These are phyloP conservation scores for Limonium bicolor DNA, from an alignment of 148 eudicot species.

Conservation along the genomic window DNA sequence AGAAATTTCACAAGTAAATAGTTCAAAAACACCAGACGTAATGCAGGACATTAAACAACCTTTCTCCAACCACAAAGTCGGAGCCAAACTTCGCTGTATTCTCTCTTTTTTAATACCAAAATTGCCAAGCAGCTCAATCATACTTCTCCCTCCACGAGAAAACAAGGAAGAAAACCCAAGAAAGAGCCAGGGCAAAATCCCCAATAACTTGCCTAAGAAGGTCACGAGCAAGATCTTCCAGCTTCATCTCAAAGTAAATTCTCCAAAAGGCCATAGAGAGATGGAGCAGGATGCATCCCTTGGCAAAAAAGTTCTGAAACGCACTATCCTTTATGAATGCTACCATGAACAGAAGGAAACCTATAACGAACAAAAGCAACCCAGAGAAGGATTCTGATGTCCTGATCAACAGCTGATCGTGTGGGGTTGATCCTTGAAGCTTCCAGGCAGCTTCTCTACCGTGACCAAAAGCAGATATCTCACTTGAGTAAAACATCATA, in stretches of 20 bases:
- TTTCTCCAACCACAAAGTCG: too few species aligned
- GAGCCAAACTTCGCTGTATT: too few species aligned
- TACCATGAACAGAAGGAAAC: constrained; percentile 77
- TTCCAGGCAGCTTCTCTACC: constrained; percentile 50
- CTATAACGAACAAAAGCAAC: constrained; percentile 63
- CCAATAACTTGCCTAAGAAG: constrained; percentile 64
- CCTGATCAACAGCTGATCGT: constrained; percentile 55
- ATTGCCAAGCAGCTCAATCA: too few species aligned
- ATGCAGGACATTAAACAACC: too few species aligned
- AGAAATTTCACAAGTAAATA: too few species aligned
- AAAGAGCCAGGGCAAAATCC: constrained; percentile 54
- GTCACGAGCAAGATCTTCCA: constrained; percentile 52
- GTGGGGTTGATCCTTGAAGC: constrained; percentile 73
- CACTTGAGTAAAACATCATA: constrained; percentile 79
- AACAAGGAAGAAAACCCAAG: constrained; percentile 79
- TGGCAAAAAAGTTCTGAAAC: constrained; percentile 75
- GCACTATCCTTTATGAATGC: constrained; percentile 63
- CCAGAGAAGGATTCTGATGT: constrained; percentile 88
- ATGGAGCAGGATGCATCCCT: constrained; percentile 71
- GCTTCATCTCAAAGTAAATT: constrained; percentile 60
- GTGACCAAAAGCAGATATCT: constrained; percentile 48
- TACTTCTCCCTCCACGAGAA: constrained; percentile 93
- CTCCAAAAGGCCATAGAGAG: constrained; percentile 86
- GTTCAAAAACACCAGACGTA: too few species aligned
- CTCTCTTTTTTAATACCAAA: too few species aligned